These are phyloP conservation scores for Chlorella sorokiniana DNA, from an alignment of 139 green algal genomes.

Conservation along the genomic window DNA sequence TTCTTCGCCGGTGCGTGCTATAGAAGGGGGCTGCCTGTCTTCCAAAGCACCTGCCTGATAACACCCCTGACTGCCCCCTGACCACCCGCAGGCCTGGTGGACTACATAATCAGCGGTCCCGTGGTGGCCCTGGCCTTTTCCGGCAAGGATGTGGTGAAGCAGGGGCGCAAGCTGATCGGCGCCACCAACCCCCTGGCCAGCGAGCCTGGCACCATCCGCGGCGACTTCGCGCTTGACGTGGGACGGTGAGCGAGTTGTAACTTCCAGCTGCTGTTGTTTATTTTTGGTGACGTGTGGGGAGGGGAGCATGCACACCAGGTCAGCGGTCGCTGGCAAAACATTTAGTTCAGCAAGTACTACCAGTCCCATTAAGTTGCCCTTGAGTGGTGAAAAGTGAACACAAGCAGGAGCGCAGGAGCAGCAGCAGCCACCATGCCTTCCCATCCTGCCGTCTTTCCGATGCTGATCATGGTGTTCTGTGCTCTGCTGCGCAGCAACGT, in stretches of 20 bases:
- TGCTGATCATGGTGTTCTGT: no score
- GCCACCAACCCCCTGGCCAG: slow-evolving; percentile 86
- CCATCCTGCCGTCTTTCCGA: no score
- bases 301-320: no score
- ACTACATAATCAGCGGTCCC: slow-evolving; percentile 87
- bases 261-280: not conserved
- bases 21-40: not conserved
- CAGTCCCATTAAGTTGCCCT: no score
- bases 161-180: slow-evolving; percentile 76
- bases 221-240: slow-evolving; percentile 84
- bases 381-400: no score
- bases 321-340: no score
- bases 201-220: slow-evolving; percentile 89
- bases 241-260: not conserved
- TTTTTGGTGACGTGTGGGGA: not conserved
- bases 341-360: no score
- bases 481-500: no score
- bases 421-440: no score
- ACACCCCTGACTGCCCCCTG: not conserved
- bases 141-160: slow-evolving; percentile 74
- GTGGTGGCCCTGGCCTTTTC: slow-evolving; percentile 91
- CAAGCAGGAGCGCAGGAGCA: no score
- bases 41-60: not conserved
- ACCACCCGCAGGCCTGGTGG: slow-evolving; percentile 57
- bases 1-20: slow-evolving; percentile 76